These are phyloP conservation scores for Scutellaria barbata DNA, from an alignment of 257 asterid species.

Conservation along the genomic window DNA sequence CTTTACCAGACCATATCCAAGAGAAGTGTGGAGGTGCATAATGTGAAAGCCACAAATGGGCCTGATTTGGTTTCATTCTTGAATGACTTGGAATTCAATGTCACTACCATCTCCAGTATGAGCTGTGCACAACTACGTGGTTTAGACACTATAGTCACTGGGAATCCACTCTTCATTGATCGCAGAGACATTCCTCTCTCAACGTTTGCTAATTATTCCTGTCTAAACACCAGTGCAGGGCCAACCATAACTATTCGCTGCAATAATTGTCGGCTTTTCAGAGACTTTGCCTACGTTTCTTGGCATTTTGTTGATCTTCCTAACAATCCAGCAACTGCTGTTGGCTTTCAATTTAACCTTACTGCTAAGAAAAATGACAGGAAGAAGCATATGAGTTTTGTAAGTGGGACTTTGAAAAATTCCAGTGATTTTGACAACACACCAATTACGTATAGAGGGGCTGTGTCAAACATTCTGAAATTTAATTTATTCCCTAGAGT, in stretches of 20 bases:
- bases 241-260: constrained; percentile 78
- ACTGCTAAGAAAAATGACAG: constrained; percentile 69
- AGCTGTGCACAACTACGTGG: constrained; percentile 90
- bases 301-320: constrained; percentile 96
- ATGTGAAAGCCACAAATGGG: constrained; percentile 76
- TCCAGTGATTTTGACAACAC: constrained; percentile 54
- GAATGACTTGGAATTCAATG: constrained; percentile 81
- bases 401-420: constrained; percentile 72
- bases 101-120: constrained; percentile 88
- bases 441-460: constrained; percentile 80
- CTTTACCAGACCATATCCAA: constrained; percentile 85
- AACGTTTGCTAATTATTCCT: constrained; percentile 75
- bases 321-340: constrained; percentile 82
- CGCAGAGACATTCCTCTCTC: constrained; percentile 69
- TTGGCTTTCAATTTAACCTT: constrained; percentile 87
- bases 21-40: constrained; percentile 89
- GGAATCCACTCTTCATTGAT: constrained; percentile 68
- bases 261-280: constrained; percentile 60
- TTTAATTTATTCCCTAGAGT: constrained; percentile 84
- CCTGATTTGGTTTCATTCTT: constrained; percentile 77
- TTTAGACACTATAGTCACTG: constrained; percentile 69
- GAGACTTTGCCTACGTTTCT: constrained; percentile 64
- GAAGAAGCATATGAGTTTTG: constrained; percentile 76
- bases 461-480: constrained; percentile 69
- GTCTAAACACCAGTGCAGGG: constrained; percentile 79